Percentiles rank a stretch among this genome's conserved stretches.
phyloP scores from a whole-genome alignment of 2,329 filamentous ascomycete species.

The Orbilia blumenaviensis region DNA sequence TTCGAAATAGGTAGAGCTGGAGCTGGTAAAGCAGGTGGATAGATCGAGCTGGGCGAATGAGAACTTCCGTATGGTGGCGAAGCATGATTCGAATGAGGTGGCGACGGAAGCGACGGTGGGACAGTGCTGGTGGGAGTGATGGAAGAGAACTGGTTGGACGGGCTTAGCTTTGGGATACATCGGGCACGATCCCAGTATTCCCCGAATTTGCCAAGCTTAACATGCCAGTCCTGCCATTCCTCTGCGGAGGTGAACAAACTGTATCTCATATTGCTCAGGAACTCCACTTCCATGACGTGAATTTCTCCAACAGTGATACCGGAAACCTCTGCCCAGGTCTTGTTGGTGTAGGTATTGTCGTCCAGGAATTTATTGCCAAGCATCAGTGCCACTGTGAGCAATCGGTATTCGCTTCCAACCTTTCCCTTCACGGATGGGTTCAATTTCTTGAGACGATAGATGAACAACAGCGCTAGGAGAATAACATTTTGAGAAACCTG shows the following conservation, averaged over 20 bases:
- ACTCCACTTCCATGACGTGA: slow-evolving; percentile 99
- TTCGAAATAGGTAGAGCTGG: slow-evolving; percentile 44
- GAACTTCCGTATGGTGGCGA: slow-evolving; percentile 56
- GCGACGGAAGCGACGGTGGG: slow-evolving; percentile 57
- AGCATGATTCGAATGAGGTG: slow-evolving; percentile 56
- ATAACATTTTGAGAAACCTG: slow-evolving; percentile 97
- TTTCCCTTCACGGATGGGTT: slow-evolving; percentile 91
- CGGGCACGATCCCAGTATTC: slow-evolving; percentile 80
- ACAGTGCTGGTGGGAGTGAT: slow-evolving; percentile 47
- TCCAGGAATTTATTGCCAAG: slow-evolving; percentile 98
- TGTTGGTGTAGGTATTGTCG: slow-evolving; percentile 99
- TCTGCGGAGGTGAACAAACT: slow-evolving; percentile 84
- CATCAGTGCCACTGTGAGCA: slow-evolving; percentile 95
- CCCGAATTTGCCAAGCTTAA: slow-evolving; percentile 81
- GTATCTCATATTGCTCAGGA: slow-evolving; percentile 97
- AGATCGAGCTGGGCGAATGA: slow-evolving; percentile 34
- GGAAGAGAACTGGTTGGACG: slow-evolving; percentile 37
- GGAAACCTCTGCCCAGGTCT: slow-evolving; percentile 98
- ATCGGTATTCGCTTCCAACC: slow-evolving; percentile 88
- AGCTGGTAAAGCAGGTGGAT: slow-evolving; percentile 50
- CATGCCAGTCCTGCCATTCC: slow-evolving; percentile 88
- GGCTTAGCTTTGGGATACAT: slow-evolving; percentile 59
- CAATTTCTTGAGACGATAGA: slow-evolving; percentile 88
- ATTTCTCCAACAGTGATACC: slow-evolving; percentile 93
- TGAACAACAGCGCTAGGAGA: slow-evolving; percentile 85